Base-by-base conservation (phyloP, 768 basidiomycete species). In the Termitomyces sp. region DNA sequence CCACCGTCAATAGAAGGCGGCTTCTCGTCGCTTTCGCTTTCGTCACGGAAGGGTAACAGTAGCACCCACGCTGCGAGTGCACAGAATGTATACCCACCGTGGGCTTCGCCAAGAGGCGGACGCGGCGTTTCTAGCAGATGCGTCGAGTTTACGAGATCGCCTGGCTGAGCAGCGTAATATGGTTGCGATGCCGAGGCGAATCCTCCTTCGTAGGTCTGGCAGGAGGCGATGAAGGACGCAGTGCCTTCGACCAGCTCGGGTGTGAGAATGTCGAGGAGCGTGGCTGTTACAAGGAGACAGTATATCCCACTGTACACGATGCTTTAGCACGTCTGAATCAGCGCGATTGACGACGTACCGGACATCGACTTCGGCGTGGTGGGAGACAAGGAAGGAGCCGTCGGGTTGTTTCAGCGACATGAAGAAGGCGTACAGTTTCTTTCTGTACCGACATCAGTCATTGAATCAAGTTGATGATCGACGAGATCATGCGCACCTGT, bases 181-280 rank as follows among this genome's bases (percentile, higher is more conserved):
- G 91, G 85, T 53, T 90, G 84, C 0, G 91, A 89, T 0, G 91
- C 76, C 1, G 85, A 87, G 1, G 92, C 81, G 67, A 99, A 95
- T 0, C 97, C 96, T 34, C 97, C 97, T 71, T 99, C 97, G 74
- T 96, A 98, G 0, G 95, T 98, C 69, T 98, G 97, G 68, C 93
- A 97, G 4, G 88, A 87, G 0, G 86, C 85, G 53, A 99, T 76
- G 74, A 94, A 98, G 7, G 76, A 81, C 1, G 90, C 81, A 0
- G 88, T 89, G 5, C 87, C 86, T 27, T 76, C 72, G 4, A 94
- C 78, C 41, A 99, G 86, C 57, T 91, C 93, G 0, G 94, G 93
- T 0, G 96, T 98, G 46, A 98, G 72, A 18, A 99, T 72, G 63
- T 97, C 84, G 43, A 98, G 80, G 24, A 99, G 76, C 2, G 86